Base-by-base conservation (phyloP, 768 basidiomycete species). In the Ephemerocybe angulata region DNA sequence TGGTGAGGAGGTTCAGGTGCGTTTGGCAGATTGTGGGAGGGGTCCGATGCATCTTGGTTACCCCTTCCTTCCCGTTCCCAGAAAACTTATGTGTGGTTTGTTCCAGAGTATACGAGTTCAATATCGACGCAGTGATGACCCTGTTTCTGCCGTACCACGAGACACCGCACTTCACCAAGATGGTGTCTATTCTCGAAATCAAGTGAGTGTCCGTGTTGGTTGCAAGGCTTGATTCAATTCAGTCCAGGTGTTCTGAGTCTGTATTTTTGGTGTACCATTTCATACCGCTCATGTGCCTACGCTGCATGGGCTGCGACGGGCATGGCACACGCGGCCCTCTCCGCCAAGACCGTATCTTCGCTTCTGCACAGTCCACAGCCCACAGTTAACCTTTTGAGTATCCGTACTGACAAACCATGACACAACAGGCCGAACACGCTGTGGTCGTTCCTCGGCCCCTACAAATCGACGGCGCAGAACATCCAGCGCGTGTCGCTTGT, bases 141-240 rank as follows among this genome's bases (percentile, higher is more conserved):
- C 75, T 93, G 22, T 98, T 98, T 70, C 72, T 98, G 28, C 97
- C 97, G 0, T 98, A 96, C 66, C 93, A 98, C 63, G 92, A 95
- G 61, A 90, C 95, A 4, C 86, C 90, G 0, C 93, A 98, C 67
- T 98, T 98, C 69, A 81, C 88, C 8, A 96, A 97, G 62, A 91
- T 98, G 79, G 76, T 97, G 24, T 84, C 89, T 2, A 93, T 99
- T 62, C 72, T 98, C 51, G 82, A 87, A 62, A 80, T 93, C 54
- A 76, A 79, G 89, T 90, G 60, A 24, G 83, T 72, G 21, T 25
- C n/a, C n/a, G n/a, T n/a, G n/a, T n/a, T n/a, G n/a, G n/a, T n/a
- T n/a, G n/a, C n/a, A n/a, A n/a, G n/a, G n/a, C n/a, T n/a, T 47
- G 33, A 27, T 15, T 28, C 38, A 40, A 41, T 47, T n/a, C 10